These are phyloP conservation scores for Anthostomella pinea DNA, from an alignment of 2,329 filamentous ascomycete genomes.

Conservation along the genomic window DNA sequence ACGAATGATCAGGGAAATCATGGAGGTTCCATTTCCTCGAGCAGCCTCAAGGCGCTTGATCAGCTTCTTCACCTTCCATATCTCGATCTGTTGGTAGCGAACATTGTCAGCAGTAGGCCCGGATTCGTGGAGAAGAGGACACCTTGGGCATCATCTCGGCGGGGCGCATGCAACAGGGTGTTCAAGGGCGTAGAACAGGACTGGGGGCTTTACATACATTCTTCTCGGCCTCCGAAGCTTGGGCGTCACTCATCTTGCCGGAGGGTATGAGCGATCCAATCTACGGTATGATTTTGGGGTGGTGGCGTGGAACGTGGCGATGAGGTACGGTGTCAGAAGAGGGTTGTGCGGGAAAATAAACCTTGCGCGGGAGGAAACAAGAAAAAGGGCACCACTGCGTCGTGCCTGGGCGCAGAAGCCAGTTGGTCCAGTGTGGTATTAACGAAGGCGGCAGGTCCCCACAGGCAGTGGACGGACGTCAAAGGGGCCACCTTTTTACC, in stretches of 20 bases:
- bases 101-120: slow-evolving; percentile 17
- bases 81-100: slow-evolving; percentile 55
- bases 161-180: slow-evolving; percentile 4
- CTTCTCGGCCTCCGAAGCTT: slow-evolving; percentile 95
- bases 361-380: slow-evolving; percentile 12
- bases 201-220: slow-evolving; percentile 68
- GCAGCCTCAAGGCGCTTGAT: slow-evolving; percentile 98
- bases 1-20: slow-evolving; percentile 99
- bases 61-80: slow-evolving; percentile 99
- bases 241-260: slow-evolving; percentile 77
- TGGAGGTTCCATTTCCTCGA: slow-evolving; percentile 96
- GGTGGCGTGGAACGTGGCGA: slow-evolving; percentile 11
- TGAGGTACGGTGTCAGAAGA: slow-evolving; percentile 12
- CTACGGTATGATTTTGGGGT: slow-evolving; percentile 17
- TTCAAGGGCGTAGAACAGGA: no score
- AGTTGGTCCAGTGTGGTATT: not conserved
- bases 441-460: not conserved
- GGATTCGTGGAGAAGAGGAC: slow-evolving; percentile 20
- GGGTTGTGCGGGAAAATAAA: slow-evolving; percentile 25
- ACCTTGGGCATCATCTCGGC: slow-evolving; percentile 15
- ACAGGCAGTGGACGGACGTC: not conserved
- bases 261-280: slow-evolving; percentile 20
- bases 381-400: slow-evolving; percentile 6
- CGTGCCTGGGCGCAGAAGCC: slow-evolving; percentile 3
- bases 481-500: no score